Conservation (phyloP, 306 rosid genomes). For the Styphnolobium japonicum region DNA sequence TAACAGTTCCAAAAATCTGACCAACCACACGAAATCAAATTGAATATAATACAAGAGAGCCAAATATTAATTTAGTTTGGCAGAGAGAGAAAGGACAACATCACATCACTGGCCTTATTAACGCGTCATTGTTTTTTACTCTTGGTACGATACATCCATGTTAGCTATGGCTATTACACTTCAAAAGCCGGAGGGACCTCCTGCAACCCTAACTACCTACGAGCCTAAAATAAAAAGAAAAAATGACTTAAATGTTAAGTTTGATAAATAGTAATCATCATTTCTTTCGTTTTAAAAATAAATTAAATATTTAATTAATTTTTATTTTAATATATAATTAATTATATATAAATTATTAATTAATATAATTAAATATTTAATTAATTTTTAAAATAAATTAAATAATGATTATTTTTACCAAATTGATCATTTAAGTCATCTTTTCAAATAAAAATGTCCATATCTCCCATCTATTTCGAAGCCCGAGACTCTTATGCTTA, state of each 20-base stretch:
- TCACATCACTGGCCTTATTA: constrained; percentile 49
- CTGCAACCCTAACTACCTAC: neutral
- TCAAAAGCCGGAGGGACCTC: neutral
- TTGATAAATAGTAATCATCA: too few relatives aligned
- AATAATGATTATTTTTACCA: too few relatives aligned
- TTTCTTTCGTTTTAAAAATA: too few relatives aligned
- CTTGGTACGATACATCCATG: constrained; percentile 32
- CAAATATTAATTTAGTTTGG: constrained; percentile 24
- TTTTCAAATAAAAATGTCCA: constrained; percentile 5
- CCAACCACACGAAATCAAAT: constrained; percentile 37
- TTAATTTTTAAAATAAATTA: too few relatives aligned
- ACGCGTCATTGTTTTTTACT: constrained; percentile 48
- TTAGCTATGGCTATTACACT: neutral
- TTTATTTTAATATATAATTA: too few relatives aligned
- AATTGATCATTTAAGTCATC: too few relatives aligned
- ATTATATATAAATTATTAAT: too few relatives aligned
- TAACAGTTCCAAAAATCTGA: constrained; percentile 23
- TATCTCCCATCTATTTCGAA: constrained; percentile 8
- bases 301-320: too few relatives aligned
- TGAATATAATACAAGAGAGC: neutral
- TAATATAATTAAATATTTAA: too few relatives aligned
- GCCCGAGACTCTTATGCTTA: constrained; percentile 15
- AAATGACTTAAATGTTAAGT: too few relatives aligned
- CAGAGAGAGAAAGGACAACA: constrained; percentile 23
- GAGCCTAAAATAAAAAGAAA: too few relatives aligned